A percentile compares a stretch with the other conserved stretches of the same genome.
phyloP scores from a whole-genome alignment of 2,329 filamentous ascomycete genomes.

The Periconia sp. region DNA sequence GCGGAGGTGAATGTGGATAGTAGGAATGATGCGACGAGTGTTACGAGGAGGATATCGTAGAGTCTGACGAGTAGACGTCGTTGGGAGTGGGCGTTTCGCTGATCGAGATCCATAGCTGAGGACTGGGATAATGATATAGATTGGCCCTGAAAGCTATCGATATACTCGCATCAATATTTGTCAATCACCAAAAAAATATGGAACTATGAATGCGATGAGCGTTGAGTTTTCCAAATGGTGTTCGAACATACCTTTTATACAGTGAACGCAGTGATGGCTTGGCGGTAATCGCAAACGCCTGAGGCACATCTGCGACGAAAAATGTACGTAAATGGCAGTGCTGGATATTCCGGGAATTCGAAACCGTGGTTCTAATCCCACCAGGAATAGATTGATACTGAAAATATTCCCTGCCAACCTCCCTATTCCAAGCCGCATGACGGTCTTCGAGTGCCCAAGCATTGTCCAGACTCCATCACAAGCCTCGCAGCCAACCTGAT shows the following conservation, averaged over 20 bases:
- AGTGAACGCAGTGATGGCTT: not conserved
- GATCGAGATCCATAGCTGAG: not conserved
- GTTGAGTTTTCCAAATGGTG: not conserved
- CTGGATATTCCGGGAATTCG: no score
- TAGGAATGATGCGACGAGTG: not conserved
- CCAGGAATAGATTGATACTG: no score
- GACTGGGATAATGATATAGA: not conserved
- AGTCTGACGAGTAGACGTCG: not conserved
- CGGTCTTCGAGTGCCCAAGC: no score
- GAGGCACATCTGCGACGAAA: no score
- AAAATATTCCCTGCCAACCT: no score
- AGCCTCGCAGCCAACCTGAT: no score
- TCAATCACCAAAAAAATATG: not conserved
- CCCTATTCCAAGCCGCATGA: no score
- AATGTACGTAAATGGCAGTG: no score
- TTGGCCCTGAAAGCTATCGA: not conserved
- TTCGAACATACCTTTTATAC: not conserved
- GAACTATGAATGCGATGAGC: not conserved
- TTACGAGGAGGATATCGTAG: not conserved
- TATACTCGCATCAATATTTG: not conserved
- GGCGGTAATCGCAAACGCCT: no score
- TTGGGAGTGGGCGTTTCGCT: not conserved
- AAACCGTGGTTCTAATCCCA: no score
- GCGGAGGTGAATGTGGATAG: not conserved
- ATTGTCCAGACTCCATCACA: no score